Evolutionary conservation across 1,284 basidiomycete genomes (phyloP).

Genomic region (Malassezia sp.): DNA sequence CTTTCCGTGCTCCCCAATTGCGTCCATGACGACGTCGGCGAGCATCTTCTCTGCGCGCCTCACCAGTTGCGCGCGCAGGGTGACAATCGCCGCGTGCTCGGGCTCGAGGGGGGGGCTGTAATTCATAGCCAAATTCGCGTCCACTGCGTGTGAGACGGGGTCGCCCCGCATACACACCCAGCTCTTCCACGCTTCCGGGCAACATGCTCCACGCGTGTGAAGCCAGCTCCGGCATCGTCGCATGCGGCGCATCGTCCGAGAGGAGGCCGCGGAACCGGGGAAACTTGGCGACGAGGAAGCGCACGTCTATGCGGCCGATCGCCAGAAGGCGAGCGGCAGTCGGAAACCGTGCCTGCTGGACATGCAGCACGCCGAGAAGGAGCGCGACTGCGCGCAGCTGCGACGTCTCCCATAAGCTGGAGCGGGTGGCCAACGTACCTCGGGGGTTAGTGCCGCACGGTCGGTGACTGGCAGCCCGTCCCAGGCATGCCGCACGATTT

Average conservation of each 20-base stretch:
- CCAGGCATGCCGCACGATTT: too few species aligned
- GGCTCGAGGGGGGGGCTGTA: constrained; percentile 25
- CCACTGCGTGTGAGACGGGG: constrained; percentile 16
- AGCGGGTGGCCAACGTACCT: too few species aligned
- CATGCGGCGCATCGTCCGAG: background rate
- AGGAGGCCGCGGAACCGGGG: constrained; percentile 1
- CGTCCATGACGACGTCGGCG: constrained; percentile 2
- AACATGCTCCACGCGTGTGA: constrained; percentile 1
- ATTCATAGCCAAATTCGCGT: constrained; percentile 14
- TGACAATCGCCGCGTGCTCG: constrained; percentile 8
- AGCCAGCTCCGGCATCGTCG: background rate
- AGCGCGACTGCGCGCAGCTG: background rate
- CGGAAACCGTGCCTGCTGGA: constrained; percentile 20
- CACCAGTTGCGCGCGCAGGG: constrained; percentile 14
- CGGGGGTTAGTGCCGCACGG: too few species aligned
- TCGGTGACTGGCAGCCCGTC: too few species aligned
- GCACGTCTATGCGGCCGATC: constrained; percentile 19
- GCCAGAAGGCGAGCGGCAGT: constrained; percentile 15
- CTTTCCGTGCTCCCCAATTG: too few species aligned
- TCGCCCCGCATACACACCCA: constrained; percentile 14
- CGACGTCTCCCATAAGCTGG: too few species aligned
- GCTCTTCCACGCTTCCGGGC: constrained; percentile 5
- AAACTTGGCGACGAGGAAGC: constrained; percentile 21
- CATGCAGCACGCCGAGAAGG: constrained; percentile 18
- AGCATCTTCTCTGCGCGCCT: constrained; percentile 22